Percentiles rank a stretch among this genome's conserved stretches.
Evolutionary conservation across 306 rosid genomes (phyloP).

Genomic region (Prunus fruticosa): DNA sequence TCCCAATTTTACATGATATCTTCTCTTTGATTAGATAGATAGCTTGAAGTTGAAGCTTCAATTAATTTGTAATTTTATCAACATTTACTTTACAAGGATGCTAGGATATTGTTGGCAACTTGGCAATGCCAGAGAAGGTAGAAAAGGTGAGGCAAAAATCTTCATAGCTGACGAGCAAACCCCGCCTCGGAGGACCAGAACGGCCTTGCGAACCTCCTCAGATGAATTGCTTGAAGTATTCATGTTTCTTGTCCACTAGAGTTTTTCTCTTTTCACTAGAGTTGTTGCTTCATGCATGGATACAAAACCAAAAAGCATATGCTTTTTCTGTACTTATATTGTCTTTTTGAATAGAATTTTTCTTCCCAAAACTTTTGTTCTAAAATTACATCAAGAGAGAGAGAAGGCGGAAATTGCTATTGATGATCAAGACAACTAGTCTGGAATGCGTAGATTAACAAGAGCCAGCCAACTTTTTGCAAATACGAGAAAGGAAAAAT

Average conservation of each 20-base stretch:
- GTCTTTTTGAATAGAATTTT: not conserved
- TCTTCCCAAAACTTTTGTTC: not conserved
- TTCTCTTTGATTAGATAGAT: not conserved
- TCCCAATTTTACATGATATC: not conserved
- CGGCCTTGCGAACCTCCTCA: not conserved
- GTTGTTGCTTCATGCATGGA: not conserved
- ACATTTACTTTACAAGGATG: not conserved
- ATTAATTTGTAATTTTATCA: not conserved
- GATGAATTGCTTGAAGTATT: not conserved
- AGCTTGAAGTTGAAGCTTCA: too few species aligned
- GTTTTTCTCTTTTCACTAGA: not conserved
- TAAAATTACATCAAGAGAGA: not conserved
- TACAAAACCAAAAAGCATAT: not conserved
- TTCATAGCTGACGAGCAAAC: constrained; percentile 1
- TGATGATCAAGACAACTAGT: too few species aligned
- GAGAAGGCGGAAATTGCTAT: too few species aligned
- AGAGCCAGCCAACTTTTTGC: too few species aligned
- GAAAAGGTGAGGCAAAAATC: not conserved
- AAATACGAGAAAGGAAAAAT: not conserved
- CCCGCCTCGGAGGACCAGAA: not conserved
- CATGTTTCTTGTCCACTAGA: not conserved
- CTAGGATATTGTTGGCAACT: not conserved
- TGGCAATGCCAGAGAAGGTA: constrained; percentile 8
- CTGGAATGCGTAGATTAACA: too few species aligned
- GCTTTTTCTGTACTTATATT: not conserved